phyloP scores from a whole-genome alignment of 805 yeast genomes.

The Yarrowia hollandica region DNA sequence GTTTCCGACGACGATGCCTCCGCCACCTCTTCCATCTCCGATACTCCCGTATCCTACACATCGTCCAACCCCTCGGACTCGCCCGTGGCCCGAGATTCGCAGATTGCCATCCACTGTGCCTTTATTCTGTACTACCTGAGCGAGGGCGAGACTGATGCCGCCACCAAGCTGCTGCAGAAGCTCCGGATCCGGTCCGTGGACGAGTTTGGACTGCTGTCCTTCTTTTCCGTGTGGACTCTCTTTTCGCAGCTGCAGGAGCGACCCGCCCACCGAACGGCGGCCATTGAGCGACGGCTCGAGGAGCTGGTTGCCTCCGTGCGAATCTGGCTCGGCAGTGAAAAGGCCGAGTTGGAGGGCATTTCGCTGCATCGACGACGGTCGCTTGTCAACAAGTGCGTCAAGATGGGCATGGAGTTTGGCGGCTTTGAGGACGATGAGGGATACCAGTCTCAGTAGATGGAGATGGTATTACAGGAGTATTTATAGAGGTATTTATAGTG shows the following conservation, averaged over 20 bases:
- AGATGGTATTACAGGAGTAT: neutral
- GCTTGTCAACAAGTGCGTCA: conserved; percentile 40
- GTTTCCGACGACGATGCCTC: neutral
- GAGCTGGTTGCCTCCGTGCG: conserved; percentile 36
- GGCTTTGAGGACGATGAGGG: conserved; percentile 40
- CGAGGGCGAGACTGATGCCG: conserved; percentile 29
- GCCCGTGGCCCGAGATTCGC: conserved; percentile 34
- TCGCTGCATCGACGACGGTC: conserved; percentile 37
- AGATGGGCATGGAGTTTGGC: conserved; percentile 39
- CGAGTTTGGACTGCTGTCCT: conserved; percentile 41
- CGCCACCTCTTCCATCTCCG: neutral
- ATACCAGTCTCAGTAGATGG: conserved; percentile 30
- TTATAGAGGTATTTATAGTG: conserved; percentile 28
- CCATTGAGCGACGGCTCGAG: conserved; percentile 33
- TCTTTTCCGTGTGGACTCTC: conserved; percentile 37
- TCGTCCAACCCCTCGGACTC: conserved; percentile 5
- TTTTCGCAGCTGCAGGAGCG: conserved; percentile 33
- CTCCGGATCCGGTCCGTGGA: conserved; percentile 29
- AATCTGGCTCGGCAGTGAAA: conserved; percentile 43
- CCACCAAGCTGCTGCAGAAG: conserved; percentile 30
- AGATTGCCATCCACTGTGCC: conserved; percentile 38
- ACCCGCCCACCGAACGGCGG: conserved; percentile 30
- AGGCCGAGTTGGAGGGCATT: conserved; percentile 38
- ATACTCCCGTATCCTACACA: conserved; percentile 17
- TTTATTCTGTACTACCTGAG: conserved; percentile 34